These are phyloP conservation scores for Lavandula angustifolia DNA, from an alignment of 257 asterid species.

Conservation along the genomic window DNA sequence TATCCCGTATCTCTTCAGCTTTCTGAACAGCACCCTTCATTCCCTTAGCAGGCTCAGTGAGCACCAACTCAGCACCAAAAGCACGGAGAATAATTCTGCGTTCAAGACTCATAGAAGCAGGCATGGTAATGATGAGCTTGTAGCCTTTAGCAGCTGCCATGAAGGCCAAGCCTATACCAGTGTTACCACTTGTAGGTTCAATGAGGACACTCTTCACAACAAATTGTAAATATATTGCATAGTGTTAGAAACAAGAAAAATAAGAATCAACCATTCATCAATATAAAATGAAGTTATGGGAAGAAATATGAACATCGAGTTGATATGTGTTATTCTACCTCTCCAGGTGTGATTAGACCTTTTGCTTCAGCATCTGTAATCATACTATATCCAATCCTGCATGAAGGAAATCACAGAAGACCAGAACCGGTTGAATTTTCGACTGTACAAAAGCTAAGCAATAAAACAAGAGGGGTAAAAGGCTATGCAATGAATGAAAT, in stretches of 20 bases:
- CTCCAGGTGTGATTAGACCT: constrained; percentile 81
- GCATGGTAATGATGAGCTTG: constrained; percentile 90
- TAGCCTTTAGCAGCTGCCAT: constrained; percentile 93
- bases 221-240: constrained; percentile 21
- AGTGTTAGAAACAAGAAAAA: constrained; percentile 1
- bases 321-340: constrained; percentile 45
- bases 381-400: constrained; percentile 96
- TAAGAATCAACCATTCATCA: neutral
- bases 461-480: neutral
- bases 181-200: constrained; percentile 95
- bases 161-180: constrained; percentile 96
- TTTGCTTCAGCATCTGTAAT: constrained; percentile 84
- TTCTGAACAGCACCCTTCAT: constrained; percentile 83
- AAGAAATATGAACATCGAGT: neutral
- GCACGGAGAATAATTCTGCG: constrained; percentile 86
- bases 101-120: constrained; percentile 87
- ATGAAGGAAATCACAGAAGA: constrained; percentile 9
- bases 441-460: neutral
- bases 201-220: constrained; percentile 74
- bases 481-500: constrained; percentile 17
- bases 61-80: constrained; percentile 91
- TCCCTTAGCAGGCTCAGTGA: constrained; percentile 88
- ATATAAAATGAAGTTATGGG: neutral
- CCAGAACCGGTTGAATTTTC: neutral
- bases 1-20: constrained; percentile 83